Evolutionary conservation across 345 rosid genomes (phyloP).

Genomic region (Rhodomyrtus tomentosa): DNA sequence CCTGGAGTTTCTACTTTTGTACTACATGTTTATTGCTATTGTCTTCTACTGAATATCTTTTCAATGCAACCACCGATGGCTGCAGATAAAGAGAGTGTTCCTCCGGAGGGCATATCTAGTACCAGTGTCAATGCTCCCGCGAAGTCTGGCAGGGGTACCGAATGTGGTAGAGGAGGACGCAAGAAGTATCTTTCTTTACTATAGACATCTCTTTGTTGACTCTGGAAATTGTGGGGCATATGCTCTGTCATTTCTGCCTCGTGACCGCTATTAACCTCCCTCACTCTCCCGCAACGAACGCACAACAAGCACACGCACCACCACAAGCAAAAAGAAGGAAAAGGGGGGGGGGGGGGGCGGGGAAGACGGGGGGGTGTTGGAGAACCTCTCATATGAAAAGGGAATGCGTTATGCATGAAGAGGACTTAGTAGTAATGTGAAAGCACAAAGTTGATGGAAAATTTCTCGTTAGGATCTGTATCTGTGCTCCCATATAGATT

Average conservation of each 20-base stretch:
- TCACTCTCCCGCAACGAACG: neutral
- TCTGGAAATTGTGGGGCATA: neutral
- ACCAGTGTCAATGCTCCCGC: constrained; percentile 29
- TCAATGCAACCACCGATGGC: neutral
- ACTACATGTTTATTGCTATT: neutral
- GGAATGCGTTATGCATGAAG: no score
- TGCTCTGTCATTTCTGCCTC: neutral
- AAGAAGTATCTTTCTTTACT: constrained; percentile 53
- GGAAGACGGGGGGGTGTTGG: neutral
- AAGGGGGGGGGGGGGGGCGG: no score
- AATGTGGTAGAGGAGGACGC: constrained; percentile 91
- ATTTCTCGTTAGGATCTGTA: neutral
- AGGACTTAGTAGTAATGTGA: no score
- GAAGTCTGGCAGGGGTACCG: constrained; percentile 52
- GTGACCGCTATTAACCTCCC: neutral
- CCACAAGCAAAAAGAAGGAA: no score
- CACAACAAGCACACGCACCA: neutral
- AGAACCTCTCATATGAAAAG: no score
- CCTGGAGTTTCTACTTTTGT: neutral
- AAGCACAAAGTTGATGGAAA: neutral
- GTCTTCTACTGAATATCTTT: neutral
- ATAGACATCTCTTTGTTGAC: neutral
- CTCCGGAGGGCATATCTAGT: constrained; percentile 29
- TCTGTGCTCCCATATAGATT: neutral
- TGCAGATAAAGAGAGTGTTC: constrained; percentile 55